phyloP scores from a whole-genome alignment of 176 grass and related monocot genomes.

The Bothriochloa decipiens region DNA sequence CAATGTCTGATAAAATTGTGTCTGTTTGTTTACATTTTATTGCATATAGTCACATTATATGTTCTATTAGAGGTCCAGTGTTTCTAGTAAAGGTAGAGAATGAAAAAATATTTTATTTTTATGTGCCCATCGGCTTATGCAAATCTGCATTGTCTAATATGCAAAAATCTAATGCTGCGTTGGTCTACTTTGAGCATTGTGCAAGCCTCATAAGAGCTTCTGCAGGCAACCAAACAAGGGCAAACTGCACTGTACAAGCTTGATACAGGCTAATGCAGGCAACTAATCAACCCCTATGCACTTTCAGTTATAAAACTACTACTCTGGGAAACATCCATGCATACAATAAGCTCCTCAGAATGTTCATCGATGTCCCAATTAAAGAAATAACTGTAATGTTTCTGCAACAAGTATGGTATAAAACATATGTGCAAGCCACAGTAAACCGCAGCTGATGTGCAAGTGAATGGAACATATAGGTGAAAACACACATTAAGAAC shows the following conservation, averaged over 20 bases:
- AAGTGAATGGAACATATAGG: conserved; percentile 16
- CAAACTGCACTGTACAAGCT: neutral
- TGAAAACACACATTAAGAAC: conserved; percentile 32
- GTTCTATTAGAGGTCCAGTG: neutral
- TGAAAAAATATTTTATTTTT: neutral
- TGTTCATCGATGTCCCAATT: conserved; percentile 14
- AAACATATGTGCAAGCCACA: neutral
- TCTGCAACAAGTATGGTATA: conserved; percentile 20
- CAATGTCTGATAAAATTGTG: neutral
- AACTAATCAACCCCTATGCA: neutral
- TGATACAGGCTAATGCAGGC: neutral
- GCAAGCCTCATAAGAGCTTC: neutral
- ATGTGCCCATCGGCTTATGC: neutral
- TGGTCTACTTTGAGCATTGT: neutral
- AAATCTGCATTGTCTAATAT: neutral
- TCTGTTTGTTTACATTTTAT: neutral
- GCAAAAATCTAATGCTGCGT: neutral
- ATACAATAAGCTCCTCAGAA: conserved; percentile 28
- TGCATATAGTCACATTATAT: neutral
- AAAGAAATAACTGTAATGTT: conserved; percentile 34
- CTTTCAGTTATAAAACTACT: neutral
- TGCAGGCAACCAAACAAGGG: neutral
- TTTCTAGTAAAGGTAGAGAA: neutral
- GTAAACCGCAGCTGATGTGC: neutral
- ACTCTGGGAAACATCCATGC: neutral